Conservation (phyloP, 2,329 filamentous ascomycete genomes). For the Sclerotinia spermophila region DNA sequence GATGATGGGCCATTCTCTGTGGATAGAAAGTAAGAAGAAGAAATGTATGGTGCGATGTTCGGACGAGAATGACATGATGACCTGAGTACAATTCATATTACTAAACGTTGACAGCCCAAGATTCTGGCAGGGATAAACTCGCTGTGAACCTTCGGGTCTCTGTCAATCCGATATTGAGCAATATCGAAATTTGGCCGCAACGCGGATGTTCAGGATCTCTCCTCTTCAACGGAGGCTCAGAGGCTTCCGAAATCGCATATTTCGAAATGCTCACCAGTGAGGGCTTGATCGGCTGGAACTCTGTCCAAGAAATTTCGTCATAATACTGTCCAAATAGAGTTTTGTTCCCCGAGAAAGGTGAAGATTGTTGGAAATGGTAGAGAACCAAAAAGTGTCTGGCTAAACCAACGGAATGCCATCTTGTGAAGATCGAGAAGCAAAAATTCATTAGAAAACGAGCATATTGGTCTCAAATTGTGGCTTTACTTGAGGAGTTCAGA, state of each 20-base stretch:
- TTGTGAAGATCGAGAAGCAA: neutral
- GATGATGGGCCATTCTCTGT: neutral
- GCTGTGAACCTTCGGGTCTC: neutral
- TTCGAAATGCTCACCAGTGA: neutral
- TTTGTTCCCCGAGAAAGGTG: neutral
- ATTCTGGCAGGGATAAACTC: neutral
- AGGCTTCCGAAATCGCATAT: neutral
- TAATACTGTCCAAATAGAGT: neutral
- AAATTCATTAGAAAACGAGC: neutral
- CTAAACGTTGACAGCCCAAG: neutral
- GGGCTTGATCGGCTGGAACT: neutral
- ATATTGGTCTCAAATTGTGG: neutral
- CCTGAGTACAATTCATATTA: neutral
- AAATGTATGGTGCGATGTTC: neutral
- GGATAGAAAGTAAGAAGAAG: neutral
- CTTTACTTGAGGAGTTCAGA: neutral
- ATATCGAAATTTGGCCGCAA: neutral
- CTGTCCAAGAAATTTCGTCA: neutral
- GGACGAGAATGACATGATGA: neutral
- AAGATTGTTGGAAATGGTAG: too few species aligned
- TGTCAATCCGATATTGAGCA: neutral
- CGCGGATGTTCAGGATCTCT: neutral
- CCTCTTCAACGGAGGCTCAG: neutral
- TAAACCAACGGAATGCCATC: neutral
- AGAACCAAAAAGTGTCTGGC: neutral